phyloP scores from a whole-genome alignment of 805 yeast species.

The Pichia thaimueangensis region DNA sequence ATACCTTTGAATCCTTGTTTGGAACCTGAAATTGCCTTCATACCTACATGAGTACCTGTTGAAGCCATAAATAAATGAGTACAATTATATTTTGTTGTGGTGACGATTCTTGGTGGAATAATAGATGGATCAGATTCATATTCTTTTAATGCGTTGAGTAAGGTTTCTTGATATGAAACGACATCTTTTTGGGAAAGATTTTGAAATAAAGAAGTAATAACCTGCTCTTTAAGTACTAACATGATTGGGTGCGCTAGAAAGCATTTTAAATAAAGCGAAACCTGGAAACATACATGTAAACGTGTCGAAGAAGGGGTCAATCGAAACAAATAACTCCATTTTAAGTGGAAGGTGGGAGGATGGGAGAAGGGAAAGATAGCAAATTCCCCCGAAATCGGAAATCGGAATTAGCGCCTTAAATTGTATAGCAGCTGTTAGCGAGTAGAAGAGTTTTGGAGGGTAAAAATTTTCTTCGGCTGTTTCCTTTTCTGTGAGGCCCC shows the following conservation, averaged over 20 bases:
- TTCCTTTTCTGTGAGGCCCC: no score
- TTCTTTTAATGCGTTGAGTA: slow-evolving; percentile 34
- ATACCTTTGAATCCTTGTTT: slow-evolving; percentile 54
- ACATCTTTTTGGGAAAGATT: slow-evolving; percentile 26
- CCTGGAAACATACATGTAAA: no score
- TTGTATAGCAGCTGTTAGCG: no score
- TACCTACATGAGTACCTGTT: slow-evolving; percentile 48
- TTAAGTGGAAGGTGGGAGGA: no score
- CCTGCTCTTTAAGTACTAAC: slow-evolving; percentile 31
- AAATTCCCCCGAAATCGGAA: no score
- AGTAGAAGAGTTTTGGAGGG: no score
- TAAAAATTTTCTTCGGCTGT: no score
- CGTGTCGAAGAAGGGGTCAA: no score
- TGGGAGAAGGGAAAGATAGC: no score
- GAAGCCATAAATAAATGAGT: slow-evolving; percentile 64
- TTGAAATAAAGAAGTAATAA: slow-evolving; percentile 26
- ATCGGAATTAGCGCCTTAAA: no score
- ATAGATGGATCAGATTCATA: slow-evolving; percentile 38
- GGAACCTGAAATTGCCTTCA: slow-evolving; percentile 56
- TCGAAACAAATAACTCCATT: no score
- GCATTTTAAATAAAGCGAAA: no score
- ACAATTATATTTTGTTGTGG: slow-evolving; percentile 31
- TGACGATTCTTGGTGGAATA: slow-evolving; percentile 51
- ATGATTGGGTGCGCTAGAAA: slow-evolving; percentile 22
- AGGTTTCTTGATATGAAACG: slow-evolving; percentile 30